Evolutionary conservation across 495 filamentous ascomycete genomes (phyloP).

Genomic region (Parmelia sp.): DNA sequence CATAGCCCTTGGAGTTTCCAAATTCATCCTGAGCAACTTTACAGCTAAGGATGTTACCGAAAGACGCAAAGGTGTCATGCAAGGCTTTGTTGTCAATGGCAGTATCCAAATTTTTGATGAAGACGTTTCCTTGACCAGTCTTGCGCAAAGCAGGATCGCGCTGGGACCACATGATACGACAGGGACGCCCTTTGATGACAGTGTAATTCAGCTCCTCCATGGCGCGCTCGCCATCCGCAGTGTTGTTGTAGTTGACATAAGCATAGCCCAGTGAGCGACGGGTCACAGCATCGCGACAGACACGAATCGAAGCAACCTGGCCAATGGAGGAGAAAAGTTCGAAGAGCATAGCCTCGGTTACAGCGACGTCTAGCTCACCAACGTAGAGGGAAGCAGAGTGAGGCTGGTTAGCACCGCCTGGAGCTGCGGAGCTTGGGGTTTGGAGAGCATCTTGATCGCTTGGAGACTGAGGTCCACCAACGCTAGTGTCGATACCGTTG

Average conservation of each 20-base stretch:
- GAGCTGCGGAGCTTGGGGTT: slow-evolving; percentile 65
- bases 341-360: slow-evolving; percentile 99
- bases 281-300: slow-evolving; percentile 98
- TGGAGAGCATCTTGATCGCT: slow-evolving; percentile 54
- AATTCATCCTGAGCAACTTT: slow-evolving; percentile 98
- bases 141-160: slow-evolving; percentile 98
- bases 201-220: slow-evolving; percentile 99
- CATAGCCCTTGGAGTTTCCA: slow-evolving; percentile 94
- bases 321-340: slow-evolving; percentile 99
- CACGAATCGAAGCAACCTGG: slow-evolving; percentile 97
- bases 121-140: slow-evolving; percentile 98
- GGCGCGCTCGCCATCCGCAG: slow-evolving; percentile 90
- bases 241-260: slow-evolving; percentile 99
- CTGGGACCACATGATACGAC: slow-evolving; percentile 99
- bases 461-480: slow-evolving; percentile 43
- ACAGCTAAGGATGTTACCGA: slow-evolving; percentile 98
- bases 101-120: slow-evolving; percentile 99
- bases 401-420: slow-evolving; percentile 65
- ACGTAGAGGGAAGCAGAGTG: slow-evolving; percentile 97
- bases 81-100: slow-evolving; percentile 99
- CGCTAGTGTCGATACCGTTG: slow-evolving; percentile 65
- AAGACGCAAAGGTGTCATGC: slow-evolving; percentile 98
- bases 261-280: slow-evolving; percentile 98
- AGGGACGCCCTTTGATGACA: slow-evolving; percentile 95
- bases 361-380: slow-evolving; percentile 92